Percentiles rank a stretch among this genome's conserved stretches.
phyloP scores from a whole-genome alignment of 2,329 filamentous ascomycete species.

The Penicillium glabrum region DNA sequence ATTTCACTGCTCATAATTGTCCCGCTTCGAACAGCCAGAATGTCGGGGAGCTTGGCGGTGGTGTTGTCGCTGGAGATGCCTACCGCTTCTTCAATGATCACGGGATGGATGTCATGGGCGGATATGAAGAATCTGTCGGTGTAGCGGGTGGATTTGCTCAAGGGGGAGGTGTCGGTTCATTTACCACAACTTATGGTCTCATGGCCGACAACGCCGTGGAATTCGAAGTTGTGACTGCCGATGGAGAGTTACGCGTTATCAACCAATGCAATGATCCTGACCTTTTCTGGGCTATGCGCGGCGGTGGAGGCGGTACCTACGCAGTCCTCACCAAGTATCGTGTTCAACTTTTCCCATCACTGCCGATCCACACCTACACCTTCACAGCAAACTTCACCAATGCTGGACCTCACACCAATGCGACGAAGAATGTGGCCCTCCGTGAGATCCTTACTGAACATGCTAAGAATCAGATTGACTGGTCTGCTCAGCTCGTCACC shows the following conservation, averaged over 20 bases:
- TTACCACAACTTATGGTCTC: constrained; percentile 47
- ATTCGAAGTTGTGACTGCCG: constrained; percentile 50
- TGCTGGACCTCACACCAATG: neutral
- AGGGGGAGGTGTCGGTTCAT: constrained; percentile 56
- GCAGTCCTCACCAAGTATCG: constrained; percentile 8
- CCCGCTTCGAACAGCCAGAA: constrained; percentile 40
- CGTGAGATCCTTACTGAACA: constrained; percentile 5
- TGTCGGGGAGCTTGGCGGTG: constrained; percentile 40
- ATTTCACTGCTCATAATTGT: constrained; percentile 12
- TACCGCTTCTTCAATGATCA: constrained; percentile 8
- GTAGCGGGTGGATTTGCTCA: constrained; percentile 48
- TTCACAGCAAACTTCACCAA: constrained; percentile 5
- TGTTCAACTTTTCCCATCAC: constrained; percentile 3
- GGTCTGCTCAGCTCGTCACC: constrained; percentile 5
- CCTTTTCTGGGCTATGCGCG: constrained; percentile 53
- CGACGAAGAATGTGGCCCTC: constrained; percentile 1
- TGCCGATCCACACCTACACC: constrained; percentile 9
- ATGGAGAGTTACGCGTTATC: constrained; percentile 47
- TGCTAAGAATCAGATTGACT: constrained; percentile 1
- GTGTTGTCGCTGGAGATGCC: constrained; percentile 10
- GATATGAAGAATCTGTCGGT: constrained; percentile 43
- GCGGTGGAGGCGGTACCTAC: constrained; percentile 38
- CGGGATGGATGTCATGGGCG: constrained; percentile 8
- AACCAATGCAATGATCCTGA: constrained; percentile 46
- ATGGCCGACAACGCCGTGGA: constrained; percentile 53